Evolutionary conservation across 2,329 filamentous ascomycete species (phyloP), one percentile per base, ranked within the genome.

Genomic region (Colletotrichum theobromicola): DNA sequence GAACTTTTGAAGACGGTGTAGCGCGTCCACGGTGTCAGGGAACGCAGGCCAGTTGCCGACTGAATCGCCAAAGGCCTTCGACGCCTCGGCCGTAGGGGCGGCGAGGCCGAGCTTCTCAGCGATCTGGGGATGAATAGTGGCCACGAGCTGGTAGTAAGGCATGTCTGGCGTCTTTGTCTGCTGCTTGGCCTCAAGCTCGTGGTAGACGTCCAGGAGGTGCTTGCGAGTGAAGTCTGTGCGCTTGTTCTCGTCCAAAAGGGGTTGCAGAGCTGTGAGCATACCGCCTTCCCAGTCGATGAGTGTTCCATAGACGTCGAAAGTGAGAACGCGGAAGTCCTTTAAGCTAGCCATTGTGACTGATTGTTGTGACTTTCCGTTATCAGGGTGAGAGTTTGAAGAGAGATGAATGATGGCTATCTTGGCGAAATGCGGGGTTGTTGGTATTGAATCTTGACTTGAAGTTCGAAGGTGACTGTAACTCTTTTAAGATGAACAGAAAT

Each of bases 221-320:
- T 84, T 77, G 28, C 84, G 80, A 50, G 81, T 80, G 68, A 75
- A 75, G 70, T 84, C 80, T 1, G 82, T 68, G 21, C 76, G 72
- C 16, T 76, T 72, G 71, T 78, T 78, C 7, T 76, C 65, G 32
- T 87, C 80, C 37, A 90, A 83, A 15, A 90, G 80, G 0, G 90
- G 87, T 50, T 84, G 81, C 5, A 95, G 86, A 4, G 89, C 87
- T 4, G 83, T 76, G 58, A 90, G 80, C 68, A 95, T 89, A 64
- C 93, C 93, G 4, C 86, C 82, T 82, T 95, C 93, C 94, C 93
- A 95, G 85, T 96, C 93, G 71, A 96, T 91, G 2, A 96, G 88
- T 1, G 94, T 96, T 81, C 94, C 94, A 82, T 94, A 96, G 84
- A 94, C 91, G 82, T 97, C 94, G 83, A 96, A 95, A 77, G 91